Evolutionary conservation across 148 eudicot genomes (phyloP), one percentile per base, ranked within the genome.

Genomic region (Rhododendron molle): DNA sequence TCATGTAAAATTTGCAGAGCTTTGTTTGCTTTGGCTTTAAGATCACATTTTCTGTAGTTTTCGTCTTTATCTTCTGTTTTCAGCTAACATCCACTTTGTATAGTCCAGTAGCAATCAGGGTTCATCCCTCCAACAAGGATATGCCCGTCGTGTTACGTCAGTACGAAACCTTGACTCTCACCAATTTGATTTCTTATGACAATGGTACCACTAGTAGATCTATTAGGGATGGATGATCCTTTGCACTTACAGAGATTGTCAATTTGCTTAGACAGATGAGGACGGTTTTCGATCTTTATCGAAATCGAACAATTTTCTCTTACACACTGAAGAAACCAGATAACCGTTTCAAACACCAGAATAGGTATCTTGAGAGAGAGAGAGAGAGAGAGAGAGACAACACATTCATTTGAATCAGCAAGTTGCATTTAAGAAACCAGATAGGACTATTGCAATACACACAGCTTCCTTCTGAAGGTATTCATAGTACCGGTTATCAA

Each of bases 401-500:
- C 80, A 76, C 3, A 28, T 8, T 46, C 32, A 44, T 78, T 10
- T 46, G 16, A 78, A 23, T 11, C 81, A 78, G 54, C 81, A 78
- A 46, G 16, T 21, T n/a, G 54, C 81, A 78, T 46, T 13, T n/a
- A n/a, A 52, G 54, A 78, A 78, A 78, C 52, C 81, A 78, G 81
- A 78, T 46, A 78, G 34, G 54, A 46, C 46, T 46, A 47, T 11
- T n/a, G 81, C 50, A 46, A 10, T 11, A 46, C 30, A 44, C 30
- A 78, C 6, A n/a, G 6, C 28, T 9, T 7, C 34, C 80, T 76
- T 7, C n/a, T 21, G 30, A 76, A 15, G 21, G 32, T 74, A 74
- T 74, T 74, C 43, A 36, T 36, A 74, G 10, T 34, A 36, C 8
- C 10, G 23, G 60, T 54, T 18, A 54, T 54, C 21, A 7, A 62